Base-by-base conservation (phyloP, 176 grass and related monocot genomes). In the Musa beccarii region DNA sequence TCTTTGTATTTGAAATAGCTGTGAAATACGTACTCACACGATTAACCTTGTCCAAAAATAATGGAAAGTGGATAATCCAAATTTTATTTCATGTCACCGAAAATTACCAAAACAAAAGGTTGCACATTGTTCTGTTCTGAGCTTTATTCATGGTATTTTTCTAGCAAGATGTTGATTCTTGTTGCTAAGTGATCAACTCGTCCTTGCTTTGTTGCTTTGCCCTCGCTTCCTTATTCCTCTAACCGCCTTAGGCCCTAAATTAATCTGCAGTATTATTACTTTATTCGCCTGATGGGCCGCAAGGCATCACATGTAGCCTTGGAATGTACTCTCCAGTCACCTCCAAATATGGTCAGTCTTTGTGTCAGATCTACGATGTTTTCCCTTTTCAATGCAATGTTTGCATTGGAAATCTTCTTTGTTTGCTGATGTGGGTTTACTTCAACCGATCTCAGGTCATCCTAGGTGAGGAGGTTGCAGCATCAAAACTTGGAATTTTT, bases 281-380 rank as follows among this genome's bases (percentile, higher is more conserved):
- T 99, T 78, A 94, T 99, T 87, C 90, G 90, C 8, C 34, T 99
- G 80, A 99, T 99, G 95, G 95, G 95, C 24, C 88, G 90, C 51
- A 99, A 99, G 86, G 95, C 95, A 74, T 99, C 95, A 75, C 95
- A 99, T 81, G 95, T 99, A 69, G 95, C 95, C 34, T 82, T 99
- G 86, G 95, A 99, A 64, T 99, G 95, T 84, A 69, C 90, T 79
- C 95, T 99, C 76, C 95, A 99, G 73, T 94, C 95, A 20, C 95
- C 94, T 87, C 95, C 95, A 22, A 99, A 99, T 87, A 91, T 94
- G 95, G 95, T 99, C 55, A 74, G 17, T 65, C 61, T 20, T 81
- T 11, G 12, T 4, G 0, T 52, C 14, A 65, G 43, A 15, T 51
- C 64, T 51, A 49, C 49, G 4, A n/a, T 11, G 49, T 34, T 43